phyloP scores from a whole-genome alignment of 768 basidiomycete genomes.

The Russula vinacea region DNA sequence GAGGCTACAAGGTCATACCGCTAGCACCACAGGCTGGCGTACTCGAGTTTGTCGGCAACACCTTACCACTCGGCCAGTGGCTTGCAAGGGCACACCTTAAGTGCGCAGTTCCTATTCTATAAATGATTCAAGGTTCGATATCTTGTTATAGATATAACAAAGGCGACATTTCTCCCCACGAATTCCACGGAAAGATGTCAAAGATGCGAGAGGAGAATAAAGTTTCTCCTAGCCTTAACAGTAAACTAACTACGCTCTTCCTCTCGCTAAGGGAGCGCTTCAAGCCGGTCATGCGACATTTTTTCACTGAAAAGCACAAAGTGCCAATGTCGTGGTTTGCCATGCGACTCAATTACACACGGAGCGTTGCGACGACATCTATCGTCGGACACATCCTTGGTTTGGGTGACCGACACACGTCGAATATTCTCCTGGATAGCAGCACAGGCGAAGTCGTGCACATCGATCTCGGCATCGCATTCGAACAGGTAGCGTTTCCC shows the following conservation, averaged over 20 bases:
- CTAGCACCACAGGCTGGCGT: constrained; percentile 77
- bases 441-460: constrained; percentile 84
- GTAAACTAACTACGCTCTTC: constrained; percentile 36
- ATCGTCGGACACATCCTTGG: constrained; percentile 93
- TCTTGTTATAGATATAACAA: constrained; percentile 58
- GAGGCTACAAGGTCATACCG: constrained; percentile 88
- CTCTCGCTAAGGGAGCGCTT: constrained; percentile 42
- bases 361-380: constrained; percentile 90
- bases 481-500: constrained; percentile 71
- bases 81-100: constrained; percentile 56
- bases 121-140: background rate
- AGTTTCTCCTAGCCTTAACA: constrained; percentile 30
- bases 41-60: constrained; percentile 87
- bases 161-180: constrained; percentile 44
- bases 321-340: constrained; percentile 88
- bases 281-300: constrained; percentile 89
- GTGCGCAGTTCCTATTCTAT: constrained; percentile 40
- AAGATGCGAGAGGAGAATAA: constrained; percentile 37
- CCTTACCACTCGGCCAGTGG: constrained; percentile 61
- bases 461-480: constrained; percentile 95
- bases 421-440: constrained; percentile 89
- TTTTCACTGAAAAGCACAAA: constrained; percentile 88
- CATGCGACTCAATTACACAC: constrained; percentile 83
- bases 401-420: constrained; percentile 86
- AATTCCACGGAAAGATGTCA: constrained; percentile 36